Base-by-base conservation (phyloP, 805 yeast species). In the Pichia rugopelliculosa region DNA sequence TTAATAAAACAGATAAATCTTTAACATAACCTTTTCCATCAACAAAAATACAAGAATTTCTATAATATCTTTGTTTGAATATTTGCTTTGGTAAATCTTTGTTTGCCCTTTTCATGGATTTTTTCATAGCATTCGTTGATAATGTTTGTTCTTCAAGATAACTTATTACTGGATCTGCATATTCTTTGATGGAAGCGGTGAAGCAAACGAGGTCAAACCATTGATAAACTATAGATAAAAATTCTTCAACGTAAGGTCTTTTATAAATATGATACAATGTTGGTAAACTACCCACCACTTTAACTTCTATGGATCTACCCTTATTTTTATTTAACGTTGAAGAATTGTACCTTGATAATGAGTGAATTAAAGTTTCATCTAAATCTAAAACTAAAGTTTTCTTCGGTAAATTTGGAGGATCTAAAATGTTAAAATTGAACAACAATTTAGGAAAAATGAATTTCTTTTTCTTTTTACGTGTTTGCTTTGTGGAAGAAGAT, bases 111-210 rank as follows among this genome's bases (percentile, higher is more conserved):
- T 42, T 38, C n/a, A 42, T 18, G 10, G 47, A 18, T 24, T 42
- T 39, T 33, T 53, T 53, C 17, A 65, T 55, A 25, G 55, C 53
- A 46, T 61, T 62, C 39, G 56, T 60, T 13, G 57, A 67, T 57
- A 57, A 40, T 23, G 59, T 68, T 47, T 83, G 87, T 57, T 75
- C 73, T 62, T 91, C 98, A 20, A 91, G 71, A 81, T 90, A 87
- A 65, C 91, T 91, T 45, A 93, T 87, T 44, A 93, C 95, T 0
- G 99, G 98, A 59, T 93, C 99, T 0, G 99, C 98, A 59, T 93
- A 93, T 61, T 88, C 96, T 63, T 82, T 79, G 52, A 93, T 90
- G 36, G 95, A 84, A 2, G 99, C 99, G 0, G 99, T 93, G 71
- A 93, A 93, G 10, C 95, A 80, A 27, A 89, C 90, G 39, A 93